Evolutionary conservation across 306 rosid species (phyloP), one percentile per base, ranked within the genome.

Genomic region (Chamaecrista fasciculata): DNA sequence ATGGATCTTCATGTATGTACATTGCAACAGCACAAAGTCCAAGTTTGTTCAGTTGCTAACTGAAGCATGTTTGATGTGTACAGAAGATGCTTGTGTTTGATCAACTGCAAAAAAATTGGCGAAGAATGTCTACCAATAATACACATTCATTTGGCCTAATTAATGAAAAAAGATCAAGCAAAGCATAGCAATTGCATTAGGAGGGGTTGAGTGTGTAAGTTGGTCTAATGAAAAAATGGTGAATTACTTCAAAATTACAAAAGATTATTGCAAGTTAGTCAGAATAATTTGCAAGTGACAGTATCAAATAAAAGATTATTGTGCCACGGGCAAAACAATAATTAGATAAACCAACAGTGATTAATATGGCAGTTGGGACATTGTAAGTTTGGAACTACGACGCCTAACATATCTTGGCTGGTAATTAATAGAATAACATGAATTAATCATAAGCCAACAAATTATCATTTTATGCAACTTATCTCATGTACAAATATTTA

Each of bases 71-170:
- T n/a, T 19, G 1, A 6, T 31, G 15, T 15, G n/a, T n/a, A n/a
- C n/a, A n/a, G n/a, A n/a, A n/a, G n/a, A n/a, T n/a, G n/a, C n/a
- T n/a, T 31, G 36, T 40, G 0, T 11, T 31, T 62, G 5, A 23
- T 66, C 69, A 51, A 12, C 11, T 0, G 60, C 72, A 59, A 25
- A 79, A 85, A 77, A 26, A 58, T 16, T 49, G 69, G 48, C 66
- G 49, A 59, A 89, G 86, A 82, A 86, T 43, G 43, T 76, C 53
- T 43, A 64, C 66, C 82, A 92, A 69, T 14, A 81, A 76, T 21
- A 78, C 84, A 72, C 82, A 83, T 76, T 87, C 75, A 65, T 56
- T 40, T 42, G 56, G 78, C 60, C 59, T 78, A 6, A 2, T 31
- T 31, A 6, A 64, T 86, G 83, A 44, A 59, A 52, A 80, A 57